These are phyloP conservation scores for Trichoderma gamsii DNA, from an alignment of 495 filamentous ascomycete genomes.

Conservation along the genomic window DNA sequence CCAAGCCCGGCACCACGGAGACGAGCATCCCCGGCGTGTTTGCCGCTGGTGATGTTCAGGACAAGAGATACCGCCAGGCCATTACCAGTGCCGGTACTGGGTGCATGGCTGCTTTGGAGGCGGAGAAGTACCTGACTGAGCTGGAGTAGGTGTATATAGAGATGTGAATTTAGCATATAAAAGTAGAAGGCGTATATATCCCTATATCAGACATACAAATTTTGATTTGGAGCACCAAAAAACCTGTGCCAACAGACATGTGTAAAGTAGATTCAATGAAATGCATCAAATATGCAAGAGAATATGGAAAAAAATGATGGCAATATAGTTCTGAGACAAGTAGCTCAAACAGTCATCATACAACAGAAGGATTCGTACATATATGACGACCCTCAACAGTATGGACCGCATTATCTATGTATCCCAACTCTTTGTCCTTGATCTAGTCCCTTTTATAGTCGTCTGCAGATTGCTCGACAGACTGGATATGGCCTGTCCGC, in stretches of 20 bases:
- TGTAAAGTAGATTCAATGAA: not conserved
- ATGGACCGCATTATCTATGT: too few species aligned
- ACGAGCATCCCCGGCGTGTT: conserved; percentile 92
- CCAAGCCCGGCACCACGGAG: conserved; percentile 77
- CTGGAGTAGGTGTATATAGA: conserved; percentile 41
- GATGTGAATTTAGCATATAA: conserved; percentile 20
- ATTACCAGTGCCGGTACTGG: conserved; percentile 95
- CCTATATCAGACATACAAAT: not conserved
- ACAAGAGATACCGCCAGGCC: conserved; percentile 96
- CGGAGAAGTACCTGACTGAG: conserved; percentile 85
- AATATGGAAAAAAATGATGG: not conserved
- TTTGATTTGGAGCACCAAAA: not conserved
- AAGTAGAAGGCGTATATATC: not conserved
- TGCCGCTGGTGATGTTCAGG: conserved; percentile 95
- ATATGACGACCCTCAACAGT: too few species aligned
- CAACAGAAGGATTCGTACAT: too few species aligned
- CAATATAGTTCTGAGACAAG: not conserved
- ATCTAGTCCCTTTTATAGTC: not conserved
- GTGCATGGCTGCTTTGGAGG: conserved; percentile 90
- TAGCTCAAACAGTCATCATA: not conserved
- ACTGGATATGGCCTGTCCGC: not conserved
- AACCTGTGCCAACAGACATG: not conserved
- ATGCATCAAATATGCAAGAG: not conserved
- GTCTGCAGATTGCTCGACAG: conserved; percentile 1
- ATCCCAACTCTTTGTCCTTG: not conserved